These are phyloP conservation scores for Debaryomycetaceae sp. DNA, from an alignment of 1,139 yeast species.

Conservation along the genomic window DNA sequence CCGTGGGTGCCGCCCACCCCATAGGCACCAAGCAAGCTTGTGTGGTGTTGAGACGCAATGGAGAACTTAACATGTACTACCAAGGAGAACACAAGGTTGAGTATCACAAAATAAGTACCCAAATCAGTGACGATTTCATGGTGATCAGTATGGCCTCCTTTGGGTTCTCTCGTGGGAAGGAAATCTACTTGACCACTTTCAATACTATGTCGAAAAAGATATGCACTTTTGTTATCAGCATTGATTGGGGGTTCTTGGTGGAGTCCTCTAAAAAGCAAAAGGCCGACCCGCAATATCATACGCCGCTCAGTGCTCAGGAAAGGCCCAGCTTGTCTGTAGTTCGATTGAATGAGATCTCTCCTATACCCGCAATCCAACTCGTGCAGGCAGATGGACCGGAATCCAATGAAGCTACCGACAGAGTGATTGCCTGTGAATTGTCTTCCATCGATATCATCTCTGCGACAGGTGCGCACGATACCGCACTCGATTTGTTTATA, in stretches of 20 bases:
- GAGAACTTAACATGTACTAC: constrained; percentile 45
- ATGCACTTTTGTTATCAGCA: constrained; percentile 32
- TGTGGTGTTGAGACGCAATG: constrained; percentile 53
- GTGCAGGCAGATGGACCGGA: neutral
- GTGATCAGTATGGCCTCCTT: constrained; percentile 41
- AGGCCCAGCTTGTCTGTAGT: constrained; percentile 15
- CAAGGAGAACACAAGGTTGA: constrained; percentile 57
- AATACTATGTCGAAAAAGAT: constrained; percentile 30
- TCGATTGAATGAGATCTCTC: constrained; percentile 21
- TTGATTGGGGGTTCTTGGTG: constrained; percentile 54
- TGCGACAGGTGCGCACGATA: constrained; percentile 24
- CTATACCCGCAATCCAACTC: constrained; percentile 10
- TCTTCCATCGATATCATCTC: constrained; percentile 31
- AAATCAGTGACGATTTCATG: constrained; percentile 13
- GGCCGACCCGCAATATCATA: constrained; percentile 40
- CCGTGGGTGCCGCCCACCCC: constrained; percentile 63
- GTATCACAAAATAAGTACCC: constrained; percentile 26
- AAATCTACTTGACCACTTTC: constrained; percentile 38
- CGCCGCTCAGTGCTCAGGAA: constrained; percentile 32
- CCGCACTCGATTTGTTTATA: constrained; percentile 27
- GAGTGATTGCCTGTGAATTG: constrained; percentile 7
- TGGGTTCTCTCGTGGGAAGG: constrained; percentile 45
- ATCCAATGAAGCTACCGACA: constrained; percentile 1
- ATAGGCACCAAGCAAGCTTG: constrained; percentile 62
- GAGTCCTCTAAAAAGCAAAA: constrained; percentile 39